Conservation (phyloP, 345 rosid species). For the Eucalyptus sideroxylon region DNA sequence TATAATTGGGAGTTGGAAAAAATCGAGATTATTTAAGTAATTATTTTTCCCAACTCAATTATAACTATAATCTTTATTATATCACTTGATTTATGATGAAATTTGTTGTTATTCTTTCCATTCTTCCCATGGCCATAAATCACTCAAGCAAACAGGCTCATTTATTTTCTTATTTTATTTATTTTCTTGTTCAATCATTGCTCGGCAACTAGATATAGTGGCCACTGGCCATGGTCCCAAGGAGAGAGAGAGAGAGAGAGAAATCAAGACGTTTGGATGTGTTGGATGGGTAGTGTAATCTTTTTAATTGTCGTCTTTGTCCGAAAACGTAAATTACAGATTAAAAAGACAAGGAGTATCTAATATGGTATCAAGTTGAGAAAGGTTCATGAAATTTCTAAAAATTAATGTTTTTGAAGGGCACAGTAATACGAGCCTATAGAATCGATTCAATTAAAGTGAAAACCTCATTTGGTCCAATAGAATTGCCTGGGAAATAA, state of each 20-base stretch:
- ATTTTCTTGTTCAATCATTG: too few species aligned
- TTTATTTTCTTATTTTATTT: too few species aligned
- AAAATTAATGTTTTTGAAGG: neutral
- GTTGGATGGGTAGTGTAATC: neutral
- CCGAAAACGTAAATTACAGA: too few species aligned
- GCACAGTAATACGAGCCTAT: neutral
- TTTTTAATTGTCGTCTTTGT: neutral
- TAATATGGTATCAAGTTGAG: neutral
- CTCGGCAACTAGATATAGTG: neutral
- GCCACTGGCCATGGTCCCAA: neutral
- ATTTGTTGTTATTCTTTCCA: too few species aligned
- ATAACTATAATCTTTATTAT: too few species aligned
- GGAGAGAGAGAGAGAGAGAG: too few species aligned
- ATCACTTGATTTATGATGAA: too few species aligned
- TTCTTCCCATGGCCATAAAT: accelerated
- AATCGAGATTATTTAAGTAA: accelerated
- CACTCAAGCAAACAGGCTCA: accelerated
- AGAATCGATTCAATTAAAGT: neutral
- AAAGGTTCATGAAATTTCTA: neutral
- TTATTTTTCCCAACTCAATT: too few species aligned
- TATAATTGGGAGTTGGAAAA: accelerated
- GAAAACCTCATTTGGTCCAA: neutral
- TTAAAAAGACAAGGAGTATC: neutral
- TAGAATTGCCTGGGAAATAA: neutral
- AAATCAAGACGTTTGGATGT: neutral